Evolutionary conservation across 257 asterid species (phyloP), one percentile per base, ranked within the genome.

Genomic region (Solanum boliviense): DNA sequence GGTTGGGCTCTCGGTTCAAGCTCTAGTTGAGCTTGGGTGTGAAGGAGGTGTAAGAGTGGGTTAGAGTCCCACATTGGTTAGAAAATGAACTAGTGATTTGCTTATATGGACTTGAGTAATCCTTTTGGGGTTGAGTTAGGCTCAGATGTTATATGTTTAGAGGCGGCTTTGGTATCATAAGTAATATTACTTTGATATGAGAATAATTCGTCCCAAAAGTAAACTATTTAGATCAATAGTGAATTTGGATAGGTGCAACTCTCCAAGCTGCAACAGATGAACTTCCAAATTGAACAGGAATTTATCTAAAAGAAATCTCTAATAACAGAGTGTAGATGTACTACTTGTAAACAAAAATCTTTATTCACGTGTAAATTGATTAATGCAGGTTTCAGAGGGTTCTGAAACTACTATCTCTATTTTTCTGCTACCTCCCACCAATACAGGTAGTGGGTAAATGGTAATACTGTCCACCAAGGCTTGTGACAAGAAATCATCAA

Each of bases 271-370:
- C 44, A 72, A 34, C 41, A 32, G 79, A 32, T 72, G 27, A 72
- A 72, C 79, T 21, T 9, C 44, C 44, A 72, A 72, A 18, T 10
- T 11, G 27, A 72, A 32, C 16, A 65, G 98, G 96, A 86, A 35
- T 74, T 74, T 8, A 74, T 35, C 7, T 74, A 13, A 35, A 35
- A 35, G 3, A 74, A 75, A 75, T 32, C 79, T 34, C 21, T 32
- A 34, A 71, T 15, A 72, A 18, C 79, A 32, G 7, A 72, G 79
- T 34, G 44, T 34, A 34, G 44, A 75, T 75, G 34, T 75, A 38
- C 21, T 38, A 38, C 56, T 23, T 75, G 83, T 23, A 75, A 75
- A 12, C 83, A 38, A 21, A 11, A 38, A 38, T 20, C 58, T 13
- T 76, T 76, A 23, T 76, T 75, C 83, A 7, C 16, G 5, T 36